Base-by-base conservation (phyloP, 73 alveolate genomes). In the Blepharisma stoltei region DNA sequence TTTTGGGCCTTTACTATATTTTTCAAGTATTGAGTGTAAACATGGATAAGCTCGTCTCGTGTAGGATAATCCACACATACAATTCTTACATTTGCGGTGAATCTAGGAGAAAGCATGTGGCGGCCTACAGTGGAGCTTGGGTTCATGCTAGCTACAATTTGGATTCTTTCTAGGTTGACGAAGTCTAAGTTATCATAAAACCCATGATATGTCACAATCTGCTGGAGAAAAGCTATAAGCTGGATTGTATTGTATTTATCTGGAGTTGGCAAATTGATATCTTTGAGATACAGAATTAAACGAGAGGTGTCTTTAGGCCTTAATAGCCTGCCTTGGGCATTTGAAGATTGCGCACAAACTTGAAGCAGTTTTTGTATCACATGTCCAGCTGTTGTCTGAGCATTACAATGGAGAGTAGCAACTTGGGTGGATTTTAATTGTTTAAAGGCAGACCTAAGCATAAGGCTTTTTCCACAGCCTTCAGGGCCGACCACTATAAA, bases 111-210 rank as follows among this genome's bases (percentile, higher is more conserved):
- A 6, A 98, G 88, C 81, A 88, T 95, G 81, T 91, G 98, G 82
- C 99, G 90, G 45, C 99, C 99, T 4, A 98, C 95, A 6, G 99
- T 95, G 32, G 98, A 86, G 21, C 99, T 94, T 9, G 99, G 99
- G 67, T 97, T 96, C 98, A 98, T 98, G 5, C 99, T 95, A 18
- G 99, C 99, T n/a, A 98, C 95, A 49, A 97, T 95, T 84, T 97
- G 95, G 73, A 95, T 86, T 81, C 98, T 91, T 78, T 95, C 99
- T 65, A 98, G 89, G 77, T 83, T 84, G 21, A 97, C 99, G 87
- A 98, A 98, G 81, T 98, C 99, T 81, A 98, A 85, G 87, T 95
- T 96, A 86, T 98, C 99, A 80, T 98, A 98, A 78, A 97, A 98
- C 20, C 99, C 99, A 83, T 94, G 89, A 86, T 98, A 98, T 87